Conservation (phyloP, 192 early-diverging fungal species). For the Backusella psychrophila region DNA sequence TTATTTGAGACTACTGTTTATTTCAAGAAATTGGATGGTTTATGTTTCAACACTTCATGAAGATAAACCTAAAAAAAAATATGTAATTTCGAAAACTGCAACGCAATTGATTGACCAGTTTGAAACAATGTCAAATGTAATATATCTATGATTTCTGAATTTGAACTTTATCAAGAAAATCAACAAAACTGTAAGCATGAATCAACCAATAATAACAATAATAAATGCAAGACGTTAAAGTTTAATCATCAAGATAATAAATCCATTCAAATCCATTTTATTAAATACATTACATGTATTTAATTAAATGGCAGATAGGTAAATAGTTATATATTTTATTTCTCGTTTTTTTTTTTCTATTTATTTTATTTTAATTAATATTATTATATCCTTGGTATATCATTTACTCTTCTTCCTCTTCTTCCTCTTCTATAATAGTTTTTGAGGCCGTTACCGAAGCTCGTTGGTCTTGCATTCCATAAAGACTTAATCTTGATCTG, state of each 20-base stretch:
- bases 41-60: too few relatives aligned
- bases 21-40: too few relatives aligned
- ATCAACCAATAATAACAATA: not conserved
- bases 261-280: not conserved
- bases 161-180: not conserved
- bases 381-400: conserved; percentile 7
- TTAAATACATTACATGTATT: not conserved
- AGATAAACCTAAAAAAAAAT: too few relatives aligned
- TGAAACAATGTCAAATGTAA: too few relatives aligned
- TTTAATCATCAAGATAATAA: not conserved
- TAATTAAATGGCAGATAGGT: not conserved
- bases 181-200: not conserved
- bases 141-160: too few relatives aligned
- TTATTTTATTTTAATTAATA: not conserved
- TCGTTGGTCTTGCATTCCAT: conserved; percentile 24
- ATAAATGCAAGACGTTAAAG: not conserved
- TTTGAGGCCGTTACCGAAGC: conserved; percentile 9
- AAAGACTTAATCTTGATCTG: conserved; percentile 25
- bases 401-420: conserved; percentile 34
- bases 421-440: conserved; percentile 35
- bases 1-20: too few relatives aligned
- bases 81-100: too few relatives aligned
- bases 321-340: not conserved
- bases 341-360: conserved; percentile 1
- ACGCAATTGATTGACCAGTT: too few relatives aligned